Evolutionary conservation across 192 early-diverging fungal genomes (phyloP), one percentile per base, ranked within the genome.

Genomic region (Gonapodya sp.): DNA sequence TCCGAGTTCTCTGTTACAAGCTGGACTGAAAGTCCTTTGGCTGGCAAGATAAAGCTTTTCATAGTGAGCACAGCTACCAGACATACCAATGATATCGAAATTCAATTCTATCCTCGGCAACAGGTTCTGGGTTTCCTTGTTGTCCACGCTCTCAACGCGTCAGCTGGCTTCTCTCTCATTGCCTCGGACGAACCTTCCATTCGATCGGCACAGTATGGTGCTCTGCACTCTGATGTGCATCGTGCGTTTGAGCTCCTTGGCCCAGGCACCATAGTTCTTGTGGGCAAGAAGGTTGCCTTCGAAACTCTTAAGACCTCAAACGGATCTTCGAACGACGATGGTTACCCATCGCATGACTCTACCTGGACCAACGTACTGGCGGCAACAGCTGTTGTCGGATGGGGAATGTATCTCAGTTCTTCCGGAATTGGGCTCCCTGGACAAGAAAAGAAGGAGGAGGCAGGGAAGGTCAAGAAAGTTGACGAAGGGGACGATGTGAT

Each of bases 71-170:
- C 31, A 64, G 46, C 24, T 64, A 24, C 46, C 8, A 64, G 24
- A 64, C 24, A 64, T 24, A 64, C 46, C 46, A 64, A 64, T 8
- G 8, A 24, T 24, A 24, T 64, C 24, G 8, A 16, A 16, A 64
- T 16, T 24, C 46, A 24, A 16, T 64, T 64, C 46, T 64, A 64
- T 16, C 31, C 79, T 2, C 34, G 36, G 2, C 82, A 35, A 1
- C 18, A 83, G 84, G 36, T 84, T 35, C 31, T 84, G 31, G 34
- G 33, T 36, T 84, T 84, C 85, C 81, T 84, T n/a, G 83, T 84
- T 30, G 72, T 86, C 24, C 84, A 84, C 80, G 84, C 85, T 82
- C 36, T 86, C 34, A 84, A 86, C 82, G 84, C 83, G 2, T 31
- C 85, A 31, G 84, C 81, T 18, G 79, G 80, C 79, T 64, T 64